Evolutionary conservation across 164 flowering plant species (phyloP), one percentile per base, ranked within the genome.

Genomic region (Chimonanthus salicifolius): DNA sequence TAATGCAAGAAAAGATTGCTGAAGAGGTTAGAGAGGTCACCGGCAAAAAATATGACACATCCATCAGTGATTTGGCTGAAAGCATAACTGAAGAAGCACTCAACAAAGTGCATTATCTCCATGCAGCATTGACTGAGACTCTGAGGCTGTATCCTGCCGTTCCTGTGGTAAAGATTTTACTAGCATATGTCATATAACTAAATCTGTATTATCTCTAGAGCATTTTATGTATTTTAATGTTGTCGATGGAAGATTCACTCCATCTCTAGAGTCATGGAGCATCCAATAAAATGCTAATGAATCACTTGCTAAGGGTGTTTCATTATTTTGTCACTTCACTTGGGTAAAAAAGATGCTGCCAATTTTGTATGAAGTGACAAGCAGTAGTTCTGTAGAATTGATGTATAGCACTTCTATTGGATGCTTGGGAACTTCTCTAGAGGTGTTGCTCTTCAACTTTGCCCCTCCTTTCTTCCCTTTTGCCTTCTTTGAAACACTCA

Each of bases 101-200:
- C 3, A 93, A 85, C 51, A 84, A 83, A 74, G 87, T 95, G 98
- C 92, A 92, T 4, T 90, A 89, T 78, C 93, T 95, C 68, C 94
- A 89, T 77, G 97, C 99, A 50, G 82, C 96, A 6, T 72, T 92
- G 60, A 82, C 94, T 6, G 99, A 95, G 78, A 92, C 97, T 60
- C 87, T 95, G 62, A 87, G 97, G 63, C 88, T 94, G 49, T 89
- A 89, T 71, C 99, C 99, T 75, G 86, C 98, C 16, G 88, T 90
- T 75, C 94, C 99, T 6, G 82, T 85, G 89, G 97, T 92, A 87
- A 9, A n/a, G 6, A 8, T 21, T 11, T 15, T 20, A 54, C 4
- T 54, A 16, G 4, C 13, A 15, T 51, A 51, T 51, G 13, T 9
- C 13, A 54, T 10, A 54, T 13, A 33, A 33, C 33, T 33, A 33